Evolutionary conservation across 352 stramenopile genomes (phyloP).

Genomic region (Phytophthora crassamura): DNA sequence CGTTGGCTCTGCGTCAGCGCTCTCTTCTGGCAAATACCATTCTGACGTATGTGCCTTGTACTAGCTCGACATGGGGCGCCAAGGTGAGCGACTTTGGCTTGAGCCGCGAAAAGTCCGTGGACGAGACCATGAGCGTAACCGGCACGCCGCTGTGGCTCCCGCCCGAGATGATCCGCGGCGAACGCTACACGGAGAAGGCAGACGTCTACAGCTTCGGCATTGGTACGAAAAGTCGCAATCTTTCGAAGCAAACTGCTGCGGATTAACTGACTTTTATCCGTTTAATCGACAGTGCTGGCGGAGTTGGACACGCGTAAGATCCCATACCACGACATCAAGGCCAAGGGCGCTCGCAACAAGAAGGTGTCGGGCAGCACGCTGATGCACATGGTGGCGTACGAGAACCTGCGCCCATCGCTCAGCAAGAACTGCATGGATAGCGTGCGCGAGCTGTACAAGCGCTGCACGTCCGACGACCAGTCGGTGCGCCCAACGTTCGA

Average conservation of each 20-base stretch:
- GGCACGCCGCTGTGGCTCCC: conserved; percentile 86
- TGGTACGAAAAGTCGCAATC: conserved; percentile 37
- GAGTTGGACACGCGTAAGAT: conserved; percentile 89
- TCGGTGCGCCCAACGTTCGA: conserved; percentile 80
- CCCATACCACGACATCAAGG: conserved; percentile 90
- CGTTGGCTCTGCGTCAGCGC: conserved; percentile 9
- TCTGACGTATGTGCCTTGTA: conserved; percentile 27
- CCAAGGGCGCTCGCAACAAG: conserved; percentile 82
- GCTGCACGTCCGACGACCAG: conserved; percentile 83
- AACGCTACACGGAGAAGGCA: conserved; percentile 89
- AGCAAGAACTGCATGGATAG: conserved; percentile 87
- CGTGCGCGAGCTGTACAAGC: conserved; percentile 80
- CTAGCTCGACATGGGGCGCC: conserved; percentile 79
- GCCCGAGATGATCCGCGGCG: conserved; percentile 90
- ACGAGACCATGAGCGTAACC: conserved; percentile 94
- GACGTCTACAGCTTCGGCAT: conserved; percentile 92
- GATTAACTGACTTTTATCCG: conserved; percentile 10
- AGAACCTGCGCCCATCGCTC: conserved; percentile 85
- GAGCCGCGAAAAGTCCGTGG: conserved; percentile 95
- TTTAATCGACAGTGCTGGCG: conserved; percentile 63
- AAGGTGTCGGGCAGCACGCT: conserved; percentile 86
- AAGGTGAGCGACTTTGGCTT: conserved; percentile 99
- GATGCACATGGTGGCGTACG: conserved; percentile 92
- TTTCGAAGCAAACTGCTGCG: neutral
- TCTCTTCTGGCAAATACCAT: conserved; percentile 2